Evolutionary conservation across 495 filamentous ascomycete species (phyloP).

Genomic region (Filosporella fistucella): DNA sequence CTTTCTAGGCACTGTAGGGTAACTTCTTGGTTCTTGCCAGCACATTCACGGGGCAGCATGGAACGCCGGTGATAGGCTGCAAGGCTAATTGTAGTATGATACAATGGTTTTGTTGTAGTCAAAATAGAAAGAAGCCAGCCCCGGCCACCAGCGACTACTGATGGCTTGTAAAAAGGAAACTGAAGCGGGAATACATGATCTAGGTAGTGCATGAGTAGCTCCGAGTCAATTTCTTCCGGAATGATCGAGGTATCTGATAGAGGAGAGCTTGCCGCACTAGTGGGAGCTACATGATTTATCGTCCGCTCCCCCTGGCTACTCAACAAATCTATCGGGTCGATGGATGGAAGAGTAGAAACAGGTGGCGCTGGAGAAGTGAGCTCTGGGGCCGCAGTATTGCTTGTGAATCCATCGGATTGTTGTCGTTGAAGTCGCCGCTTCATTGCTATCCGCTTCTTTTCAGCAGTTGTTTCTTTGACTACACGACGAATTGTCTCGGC

Average conservation of each 20-base stretch:
- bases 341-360: neutral
- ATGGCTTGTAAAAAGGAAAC: slow-evolving; percentile 18
- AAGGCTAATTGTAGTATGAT: slow-evolving; percentile 13
- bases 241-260: too few species aligned
- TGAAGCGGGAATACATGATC: slow-evolving; percentile 15
- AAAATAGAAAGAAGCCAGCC: slow-evolving; percentile 17
- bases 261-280: neutral
- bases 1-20: neutral
- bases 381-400: neutral
- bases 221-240: neutral
- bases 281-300: neutral
- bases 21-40: neutral
- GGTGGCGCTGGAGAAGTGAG: neutral
- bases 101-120: slow-evolving; percentile 13
- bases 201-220: slow-evolving; percentile 18
- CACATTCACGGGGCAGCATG: neutral
- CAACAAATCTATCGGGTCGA: neutral
- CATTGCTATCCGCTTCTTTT: slow-evolving; percentile 26
- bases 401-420: neutral
- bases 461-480: too few species aligned
- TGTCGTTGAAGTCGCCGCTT: slow-evolving; percentile 22
- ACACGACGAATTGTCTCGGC: slow-evolving; percentile 12
- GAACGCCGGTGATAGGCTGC: slow-evolving; percentile 8
- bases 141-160: slow-evolving; percentile 12
- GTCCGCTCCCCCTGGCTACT: neutral